A percentile compares a stretch with the other conserved stretches of the same genome.
Conservation (phyloP, 257 asterid genomes). For the Solanum paucissectum region DNA sequence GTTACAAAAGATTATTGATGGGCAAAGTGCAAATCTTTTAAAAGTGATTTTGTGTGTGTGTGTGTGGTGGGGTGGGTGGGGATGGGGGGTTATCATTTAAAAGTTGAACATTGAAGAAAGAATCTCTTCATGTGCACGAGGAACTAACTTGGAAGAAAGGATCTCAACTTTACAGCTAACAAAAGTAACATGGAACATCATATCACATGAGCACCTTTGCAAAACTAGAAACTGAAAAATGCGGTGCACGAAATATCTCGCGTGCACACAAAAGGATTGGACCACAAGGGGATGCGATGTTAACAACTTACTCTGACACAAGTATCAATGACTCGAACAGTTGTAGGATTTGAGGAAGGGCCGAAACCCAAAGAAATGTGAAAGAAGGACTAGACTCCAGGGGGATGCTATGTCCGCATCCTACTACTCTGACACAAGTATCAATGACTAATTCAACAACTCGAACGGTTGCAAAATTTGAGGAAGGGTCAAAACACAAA, state of each 20-base stretch:
- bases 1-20: background rate
- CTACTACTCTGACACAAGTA: background rate
- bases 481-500: background rate
- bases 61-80: background rate
- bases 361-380: too few species aligned
- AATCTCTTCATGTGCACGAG: constrained; percentile 3
- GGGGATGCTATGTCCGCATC: background rate
- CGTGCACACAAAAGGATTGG: background rate
- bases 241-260: background rate
- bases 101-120: background rate
- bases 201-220: background rate
- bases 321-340: background rate
- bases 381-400: background rate
- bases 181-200: background rate
- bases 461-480: background rate
- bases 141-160: constrained; percentile 1
- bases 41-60: background rate
- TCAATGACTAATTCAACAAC: background rate
- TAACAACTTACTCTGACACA: background rate
- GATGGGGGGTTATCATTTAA: background rate
- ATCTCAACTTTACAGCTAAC: constrained; percentile 17
- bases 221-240: background rate
- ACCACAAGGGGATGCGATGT: background rate
- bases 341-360: too few species aligned
- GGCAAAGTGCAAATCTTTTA: background rate